Percentiles rank a stretch among this genome's conserved stretches.
phyloP scores from a whole-genome alignment of 2,329 filamentous ascomycete species.

The Pseudocercospora ulei region DNA sequence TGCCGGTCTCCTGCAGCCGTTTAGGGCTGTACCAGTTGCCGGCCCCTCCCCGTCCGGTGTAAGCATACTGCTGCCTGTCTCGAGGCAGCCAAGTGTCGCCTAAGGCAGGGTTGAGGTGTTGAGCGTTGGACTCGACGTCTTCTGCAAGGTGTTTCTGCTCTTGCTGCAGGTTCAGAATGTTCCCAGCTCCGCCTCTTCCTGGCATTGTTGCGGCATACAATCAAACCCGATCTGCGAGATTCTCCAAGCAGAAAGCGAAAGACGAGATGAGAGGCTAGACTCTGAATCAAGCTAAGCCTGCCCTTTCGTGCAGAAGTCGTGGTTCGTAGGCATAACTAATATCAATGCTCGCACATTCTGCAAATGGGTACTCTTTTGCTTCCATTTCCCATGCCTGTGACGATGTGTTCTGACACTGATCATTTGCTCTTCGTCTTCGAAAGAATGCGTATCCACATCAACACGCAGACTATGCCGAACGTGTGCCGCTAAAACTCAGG shows the following conservation, averaged over 20 bases:
- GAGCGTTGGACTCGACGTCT: slow-evolving; percentile 37
- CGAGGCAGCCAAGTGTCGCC: slow-evolving; percentile 12
- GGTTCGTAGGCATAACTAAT: not conserved
- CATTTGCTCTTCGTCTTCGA: slow-evolving; percentile 20
- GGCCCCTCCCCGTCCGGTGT: slow-evolving; percentile 40
- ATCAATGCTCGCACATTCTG: not conserved
- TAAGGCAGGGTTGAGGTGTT: slow-evolving; percentile 5
- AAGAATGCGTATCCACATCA: slow-evolving; percentile 27
- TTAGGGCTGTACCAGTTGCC: slow-evolving; percentile 42
- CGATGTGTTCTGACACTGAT: slow-evolving; percentile 2
- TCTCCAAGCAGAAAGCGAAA: not conserved
- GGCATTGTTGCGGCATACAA: slow-evolving; percentile 16
- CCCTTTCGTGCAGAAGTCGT: slow-evolving; percentile 2
- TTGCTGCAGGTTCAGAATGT: slow-evolving; percentile 32
- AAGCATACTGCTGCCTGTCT: slow-evolving; percentile 36
- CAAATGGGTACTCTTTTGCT: not conserved
- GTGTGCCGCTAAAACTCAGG: slow-evolving; percentile 40
- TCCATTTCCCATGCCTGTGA: not conserved
- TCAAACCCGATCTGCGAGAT: not conserved
- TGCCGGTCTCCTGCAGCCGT: slow-evolving; percentile 35
- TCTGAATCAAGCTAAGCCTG: not conserved
- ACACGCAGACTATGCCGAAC: slow-evolving; percentile 26
- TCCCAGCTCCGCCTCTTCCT: slow-evolving; percentile 42
- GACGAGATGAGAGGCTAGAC: slow-evolving; percentile 1
- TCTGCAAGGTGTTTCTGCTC: slow-evolving; percentile 29